Evolutionary conservation across 805 yeast species (phyloP), one percentile per base, ranked within the genome.

Genomic region (Wickerhamomyces silvicola): DNA sequence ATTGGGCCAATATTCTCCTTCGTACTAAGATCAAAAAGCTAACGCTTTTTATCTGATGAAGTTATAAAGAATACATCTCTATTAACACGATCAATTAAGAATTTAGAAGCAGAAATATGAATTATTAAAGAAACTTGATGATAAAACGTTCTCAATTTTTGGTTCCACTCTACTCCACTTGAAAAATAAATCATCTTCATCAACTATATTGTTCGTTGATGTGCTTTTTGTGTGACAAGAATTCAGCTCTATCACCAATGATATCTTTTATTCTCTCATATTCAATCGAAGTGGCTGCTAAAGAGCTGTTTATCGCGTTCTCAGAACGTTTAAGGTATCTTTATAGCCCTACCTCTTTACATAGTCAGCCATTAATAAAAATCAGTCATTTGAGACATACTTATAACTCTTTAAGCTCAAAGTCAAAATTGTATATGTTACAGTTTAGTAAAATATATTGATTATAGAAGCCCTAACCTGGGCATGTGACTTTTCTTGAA

Each of bases 321-420:
- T 70, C 29, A 79, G 71, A 3, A 59, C 45, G n/a, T 53, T 47
- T 10, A 78, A 52, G 0, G 88, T 72, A 1, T 57, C 58, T 2
- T 34, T 38, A 28, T 64, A 66, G 1, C 73, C 71, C 18, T 73
- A 63, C n/a, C 64, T 56, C 18, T 62, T 51, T n/a, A 81, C 61
- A 41, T 71, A 81, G 19, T 75, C 73, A 0, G 83, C 86, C 10
- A 81, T 61, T 20, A 79, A 52, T 3, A 59, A 43, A n/a, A n/a
- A n/a, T n/a, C n/a, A n/a, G n/a, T n/a, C n/a, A n/a, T n/a, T n/a
- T n/a, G n/a, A n/a, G n/a, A n/a, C n/a, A n/a, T n/a, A n/a, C n/a
- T n/a, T n/a, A n/a, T n/a, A n/a, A n/a, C n/a, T n/a, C n/a, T n/a
- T n/a, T n/a, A n/a, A n/a, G n/a, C n/a, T n/a, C n/a, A n/a, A n/a